Percentiles rank a stretch among this genome's conserved stretches.
Evolutionary conservation across 2,329 filamentous ascomycete species (phyloP).

Genomic region (Orbilia brochopaga): DNA sequence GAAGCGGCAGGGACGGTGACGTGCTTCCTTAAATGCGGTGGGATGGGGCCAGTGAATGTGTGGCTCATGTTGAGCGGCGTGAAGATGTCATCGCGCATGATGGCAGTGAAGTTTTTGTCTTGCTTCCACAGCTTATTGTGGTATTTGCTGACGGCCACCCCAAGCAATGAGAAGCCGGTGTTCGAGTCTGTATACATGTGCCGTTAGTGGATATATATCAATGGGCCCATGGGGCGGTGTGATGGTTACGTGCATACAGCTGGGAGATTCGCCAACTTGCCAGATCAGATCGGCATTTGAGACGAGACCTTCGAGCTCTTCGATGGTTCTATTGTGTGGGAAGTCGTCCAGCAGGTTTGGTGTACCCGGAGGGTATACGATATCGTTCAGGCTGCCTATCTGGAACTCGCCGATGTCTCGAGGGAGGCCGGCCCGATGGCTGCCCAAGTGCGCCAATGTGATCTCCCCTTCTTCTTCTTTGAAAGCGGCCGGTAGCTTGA

Average conservation of each 20-base stretch:
- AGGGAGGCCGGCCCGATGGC: constrained; percentile 27
- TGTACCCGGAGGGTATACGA: constrained; percentile 23
- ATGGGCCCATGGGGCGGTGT: background rate
- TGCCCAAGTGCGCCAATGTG: constrained; percentile 37
- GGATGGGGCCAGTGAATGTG: constrained; percentile 38
- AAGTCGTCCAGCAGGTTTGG: constrained; percentile 20
- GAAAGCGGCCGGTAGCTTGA: constrained; percentile 28
- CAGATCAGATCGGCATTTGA: constrained; percentile 23
- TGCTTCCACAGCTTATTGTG: constrained; percentile 27
- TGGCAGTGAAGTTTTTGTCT: constrained; percentile 12
- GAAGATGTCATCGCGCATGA: constrained; percentile 32
- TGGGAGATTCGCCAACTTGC: constrained; percentile 33
- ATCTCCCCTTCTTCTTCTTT: constrained; percentile 31
- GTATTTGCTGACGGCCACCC: constrained; percentile 30
- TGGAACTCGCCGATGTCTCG: constrained; percentile 38
- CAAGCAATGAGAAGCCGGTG: constrained; percentile 39
- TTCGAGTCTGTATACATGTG: constrained; percentile 28
- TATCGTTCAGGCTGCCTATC: constrained; percentile 16
- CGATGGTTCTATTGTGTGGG: constrained; percentile 19
- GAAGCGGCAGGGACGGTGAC: constrained; percentile 20
- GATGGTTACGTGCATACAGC: constrained; percentile 15
- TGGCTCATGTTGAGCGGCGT: constrained; percentile 29
- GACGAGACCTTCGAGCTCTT: constrained; percentile 9
- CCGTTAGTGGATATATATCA: no score
- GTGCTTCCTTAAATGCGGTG: constrained; percentile 17